Conservation (phyloP, 2,329 filamentous ascomycete species). For the Xylaria arbuscula region DNA sequence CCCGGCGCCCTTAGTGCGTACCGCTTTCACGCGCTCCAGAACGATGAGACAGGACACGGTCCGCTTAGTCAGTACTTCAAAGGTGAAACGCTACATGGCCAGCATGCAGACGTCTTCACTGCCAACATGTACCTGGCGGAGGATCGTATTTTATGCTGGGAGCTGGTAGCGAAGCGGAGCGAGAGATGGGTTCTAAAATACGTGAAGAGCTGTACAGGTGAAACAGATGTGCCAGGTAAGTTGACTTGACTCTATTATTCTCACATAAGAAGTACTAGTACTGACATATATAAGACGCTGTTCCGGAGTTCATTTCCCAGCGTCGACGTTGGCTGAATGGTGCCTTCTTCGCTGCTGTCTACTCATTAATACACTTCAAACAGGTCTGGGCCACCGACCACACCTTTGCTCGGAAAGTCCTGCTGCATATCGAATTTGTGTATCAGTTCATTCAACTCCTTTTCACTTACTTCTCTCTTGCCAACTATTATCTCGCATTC, state of each 20-base stretch:
- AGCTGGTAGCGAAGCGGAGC: conserved; percentile 92
- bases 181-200: conserved; percentile 99
- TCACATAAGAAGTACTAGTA: conserved; percentile 38
- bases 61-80: conserved; percentile 97
- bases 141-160: conserved; percentile 96
- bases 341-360: conserved; percentile 97
- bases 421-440: conserved; percentile 93
- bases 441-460: conserved; percentile 93
- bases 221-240: conserved; percentile 96
- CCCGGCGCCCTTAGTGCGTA: conserved; percentile 99
- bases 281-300: conserved; percentile 70
- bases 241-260: conserved; percentile 34
- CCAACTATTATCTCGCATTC: conserved; percentile 99
- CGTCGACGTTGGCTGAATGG: conserved; percentile 97
- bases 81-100: conserved; percentile 90
- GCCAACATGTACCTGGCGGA: conserved; percentile 99
- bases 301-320: conserved; percentile 97
- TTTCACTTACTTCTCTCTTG: conserved; percentile 97
- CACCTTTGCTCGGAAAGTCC: conserved; percentile 85
- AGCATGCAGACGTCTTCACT: conserved; percentile 94
- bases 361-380: conserved; percentile 93
- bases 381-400: conserved; percentile 96
- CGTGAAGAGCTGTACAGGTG: conserved; percentile 94
- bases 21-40: conserved; percentile 91
- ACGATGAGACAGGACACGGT: conserved; percentile 93